Conservation (phyloP, 495 filamentous ascomycete species). For the Penicillium angulare region DNA sequence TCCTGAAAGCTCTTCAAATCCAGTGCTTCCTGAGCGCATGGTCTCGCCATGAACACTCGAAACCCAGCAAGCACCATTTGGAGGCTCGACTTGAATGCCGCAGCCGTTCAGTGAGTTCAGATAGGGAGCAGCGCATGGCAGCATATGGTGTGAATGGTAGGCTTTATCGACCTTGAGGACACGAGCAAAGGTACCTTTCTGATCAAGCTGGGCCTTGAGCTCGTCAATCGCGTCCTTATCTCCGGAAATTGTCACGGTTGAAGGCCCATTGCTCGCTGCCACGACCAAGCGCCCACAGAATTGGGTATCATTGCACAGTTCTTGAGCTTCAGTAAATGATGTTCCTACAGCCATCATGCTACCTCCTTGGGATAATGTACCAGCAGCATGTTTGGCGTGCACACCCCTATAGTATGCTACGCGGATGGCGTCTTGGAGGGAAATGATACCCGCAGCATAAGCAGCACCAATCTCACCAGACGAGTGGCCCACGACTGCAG, state of each 20-base stretch:
- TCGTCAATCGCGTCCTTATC: conserved; percentile 28
- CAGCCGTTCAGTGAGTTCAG: neutral
- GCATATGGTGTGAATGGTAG: conserved; percentile 11
- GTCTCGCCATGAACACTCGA: neutral
- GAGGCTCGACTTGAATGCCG: too few relatives aligned
- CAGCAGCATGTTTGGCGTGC: neutral
- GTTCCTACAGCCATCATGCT: conserved; percentile 54
- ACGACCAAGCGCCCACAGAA: conserved; percentile 11
- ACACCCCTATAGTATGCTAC: conserved; percentile 52
- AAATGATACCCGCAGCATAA: conserved; percentile 27
- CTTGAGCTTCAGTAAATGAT: conserved; percentile 39
- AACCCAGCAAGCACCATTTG: conserved; percentile 26
- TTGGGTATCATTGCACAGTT: conserved; percentile 14
- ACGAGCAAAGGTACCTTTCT: conserved; percentile 27
- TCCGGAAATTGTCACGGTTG: conserved; percentile 35
- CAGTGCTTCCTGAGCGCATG: too few relatives aligned
- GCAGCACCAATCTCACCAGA: conserved; percentile 36
- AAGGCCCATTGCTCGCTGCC: conserved; percentile 27
- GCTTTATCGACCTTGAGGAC: conserved; percentile 20
- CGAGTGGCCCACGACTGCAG: conserved; percentile 27
- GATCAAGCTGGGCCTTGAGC: conserved; percentile 5
- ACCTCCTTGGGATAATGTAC: conserved; percentile 24
- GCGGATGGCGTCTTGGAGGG: conserved; percentile 35
- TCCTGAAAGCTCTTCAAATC: neutral
- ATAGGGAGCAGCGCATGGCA: neutral